A percentile compares a stretch with the other conserved stretches of the same genome.
Evolutionary conservation across 2,329 filamentous ascomycete species (phyloP).

Genomic region (Monilinia vaccinii-corymbosi): DNA sequence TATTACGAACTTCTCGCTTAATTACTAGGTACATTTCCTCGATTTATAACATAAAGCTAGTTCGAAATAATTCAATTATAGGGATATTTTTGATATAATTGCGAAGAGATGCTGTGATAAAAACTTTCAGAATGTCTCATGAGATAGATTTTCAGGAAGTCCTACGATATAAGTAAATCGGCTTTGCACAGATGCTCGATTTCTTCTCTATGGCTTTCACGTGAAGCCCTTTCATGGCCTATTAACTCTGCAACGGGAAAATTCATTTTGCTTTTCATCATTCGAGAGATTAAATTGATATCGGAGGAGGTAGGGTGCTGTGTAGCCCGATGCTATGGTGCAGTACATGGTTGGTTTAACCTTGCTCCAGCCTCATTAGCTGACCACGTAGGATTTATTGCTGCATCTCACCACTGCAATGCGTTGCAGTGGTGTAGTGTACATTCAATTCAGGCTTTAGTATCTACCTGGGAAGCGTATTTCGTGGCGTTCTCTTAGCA

Average conservation of each 20-base stretch:
- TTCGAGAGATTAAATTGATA: neutral
- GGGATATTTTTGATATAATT: too few species aligned
- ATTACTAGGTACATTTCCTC: too few species aligned
- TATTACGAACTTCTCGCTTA: too few species aligned
- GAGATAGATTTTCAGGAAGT: too few species aligned
- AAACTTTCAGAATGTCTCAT: too few species aligned
- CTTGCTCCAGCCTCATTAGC: conserved; percentile 1
- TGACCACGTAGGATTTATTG: neutral
- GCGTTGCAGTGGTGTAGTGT: neutral
- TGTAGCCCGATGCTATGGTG: neutral
- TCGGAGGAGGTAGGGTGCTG: neutral
- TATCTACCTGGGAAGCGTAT: neutral
- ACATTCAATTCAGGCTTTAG: neutral
- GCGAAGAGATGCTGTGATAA: too few species aligned
- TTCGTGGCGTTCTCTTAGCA: neutral
- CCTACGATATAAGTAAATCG: neutral
- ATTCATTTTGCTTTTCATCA: neutral
- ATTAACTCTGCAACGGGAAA: neutral
- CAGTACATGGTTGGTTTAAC: neutral
- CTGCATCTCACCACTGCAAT: neutral
- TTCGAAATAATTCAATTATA: too few species aligned
- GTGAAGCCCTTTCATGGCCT: neutral
- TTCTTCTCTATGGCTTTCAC: neutral
- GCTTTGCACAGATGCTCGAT: neutral
- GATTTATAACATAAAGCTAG: too few species aligned